A percentile compares a stretch with the other conserved stretches of the same genome.
Evolutionary conservation across 2,329 filamentous ascomycete genomes (phyloP).

Genomic region (Arachnomyces sp.): DNA sequence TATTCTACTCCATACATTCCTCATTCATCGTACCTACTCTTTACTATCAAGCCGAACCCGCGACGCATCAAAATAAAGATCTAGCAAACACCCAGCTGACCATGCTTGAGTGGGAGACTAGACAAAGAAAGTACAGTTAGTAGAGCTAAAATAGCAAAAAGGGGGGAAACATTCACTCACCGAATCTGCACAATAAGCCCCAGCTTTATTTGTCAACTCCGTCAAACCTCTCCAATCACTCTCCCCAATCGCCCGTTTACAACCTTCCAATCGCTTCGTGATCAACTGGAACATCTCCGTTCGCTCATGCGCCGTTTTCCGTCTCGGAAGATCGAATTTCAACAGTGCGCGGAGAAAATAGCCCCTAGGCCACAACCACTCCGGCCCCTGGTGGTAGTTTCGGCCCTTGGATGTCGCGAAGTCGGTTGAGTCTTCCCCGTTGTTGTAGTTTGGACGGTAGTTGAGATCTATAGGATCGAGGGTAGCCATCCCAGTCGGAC

Average conservation of each 20-base stretch:
- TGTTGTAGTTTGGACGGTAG: slow-evolving; percentile 90
- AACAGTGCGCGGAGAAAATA: slow-evolving; percentile 90
- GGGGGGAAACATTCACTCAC: slow-evolving; percentile 46
- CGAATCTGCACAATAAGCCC: slow-evolving; percentile 77
- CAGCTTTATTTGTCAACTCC: slow-evolving; percentile 87
- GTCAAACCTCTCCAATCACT: slow-evolving; percentile 85
- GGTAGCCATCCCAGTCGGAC: slow-evolving; percentile 90
- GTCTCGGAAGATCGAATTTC: slow-evolving; percentile 75
- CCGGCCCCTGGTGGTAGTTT: slow-evolving; percentile 96
- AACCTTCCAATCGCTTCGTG: slow-evolving; percentile 70
- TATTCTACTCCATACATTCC: too few relatives aligned
- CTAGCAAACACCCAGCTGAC: slow-evolving; percentile 90
- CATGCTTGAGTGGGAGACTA: slow-evolving; percentile 92
- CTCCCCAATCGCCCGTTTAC: slow-evolving; percentile 73
- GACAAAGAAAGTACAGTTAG: slow-evolving; percentile 11
- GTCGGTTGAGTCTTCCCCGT: slow-evolving; percentile 84
- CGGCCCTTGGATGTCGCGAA: slow-evolving; percentile 89
- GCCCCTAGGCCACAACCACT: slow-evolving; percentile 96
- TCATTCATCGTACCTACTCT: too few relatives aligned
- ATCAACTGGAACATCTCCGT: slow-evolving; percentile 93
- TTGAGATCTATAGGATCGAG: slow-evolving; percentile 87
- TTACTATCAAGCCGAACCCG: slow-evolving; percentile 23
- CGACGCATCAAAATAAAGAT: slow-evolving; percentile 87
- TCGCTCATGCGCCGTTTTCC: slow-evolving; percentile 36
- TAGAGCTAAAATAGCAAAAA: slow-evolving; percentile 2